Percentiles rank a stretch among this genome's conserved stretches.
These are phyloP conservation scores for Lipomyces chichibuensis DNA, from an alignment of 805 yeast genomes.

Conservation along the genomic window DNA sequence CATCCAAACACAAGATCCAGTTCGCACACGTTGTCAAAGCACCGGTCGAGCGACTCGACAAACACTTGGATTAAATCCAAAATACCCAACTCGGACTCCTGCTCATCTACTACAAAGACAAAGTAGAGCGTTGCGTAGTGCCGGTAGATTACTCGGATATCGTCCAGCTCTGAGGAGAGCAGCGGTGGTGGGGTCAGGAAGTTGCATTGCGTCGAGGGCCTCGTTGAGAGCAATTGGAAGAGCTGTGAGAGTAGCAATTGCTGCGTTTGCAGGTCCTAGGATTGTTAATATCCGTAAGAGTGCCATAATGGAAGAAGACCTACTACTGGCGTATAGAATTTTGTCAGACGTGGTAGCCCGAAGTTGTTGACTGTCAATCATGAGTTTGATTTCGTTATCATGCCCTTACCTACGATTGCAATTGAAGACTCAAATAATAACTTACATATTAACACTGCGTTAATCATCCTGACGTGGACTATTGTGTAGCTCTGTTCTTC, in stretches of 20 bases:
- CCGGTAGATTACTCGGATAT: slow-evolving; percentile 85
- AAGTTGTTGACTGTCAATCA: slow-evolving; percentile 70
- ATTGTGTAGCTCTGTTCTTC: neutral
- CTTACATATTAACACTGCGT: slow-evolving; percentile 80
- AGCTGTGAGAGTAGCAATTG: slow-evolving; percentile 79
- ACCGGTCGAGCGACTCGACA: slow-evolving; percentile 90
- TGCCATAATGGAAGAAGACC: neutral
- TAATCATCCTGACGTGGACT: slow-evolving; percentile 64
- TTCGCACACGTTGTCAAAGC: slow-evolving; percentile 94
- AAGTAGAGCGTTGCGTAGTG: slow-evolving; percentile 96
- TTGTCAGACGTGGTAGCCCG: slow-evolving; percentile 85
- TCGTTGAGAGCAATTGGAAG: slow-evolving; percentile 68
- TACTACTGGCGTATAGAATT: slow-evolving; percentile 84
- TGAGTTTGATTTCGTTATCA: too few species aligned
- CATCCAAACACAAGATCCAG: slow-evolving; percentile 97
- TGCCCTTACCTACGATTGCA: neutral
- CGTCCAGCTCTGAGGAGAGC: slow-evolving; percentile 56
- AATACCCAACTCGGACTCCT: slow-evolving; percentile 92
- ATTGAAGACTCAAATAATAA: slow-evolving; percentile 32
- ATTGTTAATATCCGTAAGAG: neutral
- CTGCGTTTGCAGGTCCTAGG: slow-evolving; percentile 74
- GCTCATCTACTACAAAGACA: slow-evolving; percentile 93
- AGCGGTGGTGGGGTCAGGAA: slow-evolving; percentile 88
- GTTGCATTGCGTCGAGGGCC: slow-evolving; percentile 80
- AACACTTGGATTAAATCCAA: slow-evolving; percentile 93